phyloP scores from a whole-genome alignment of 306 rosid genomes.

The Fragaria iinumae region DNA sequence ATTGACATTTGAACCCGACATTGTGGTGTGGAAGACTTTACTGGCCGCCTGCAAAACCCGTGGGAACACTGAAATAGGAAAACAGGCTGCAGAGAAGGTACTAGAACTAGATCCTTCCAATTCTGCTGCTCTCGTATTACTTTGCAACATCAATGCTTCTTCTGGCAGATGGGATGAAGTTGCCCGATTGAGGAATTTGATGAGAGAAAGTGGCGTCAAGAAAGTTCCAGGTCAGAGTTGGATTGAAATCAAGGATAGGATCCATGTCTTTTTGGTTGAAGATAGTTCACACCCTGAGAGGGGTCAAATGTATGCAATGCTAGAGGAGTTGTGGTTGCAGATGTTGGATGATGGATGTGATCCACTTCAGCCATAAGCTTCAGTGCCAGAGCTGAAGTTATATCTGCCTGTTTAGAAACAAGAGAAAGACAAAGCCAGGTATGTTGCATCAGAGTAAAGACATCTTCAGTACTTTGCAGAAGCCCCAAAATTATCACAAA shows the following conservation, averaged over 20 bases:
- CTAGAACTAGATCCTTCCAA: slow-evolving; percentile 58
- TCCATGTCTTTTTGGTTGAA: slow-evolving; percentile 63
- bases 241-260: slow-evolving; percentile 54
- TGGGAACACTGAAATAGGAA: slow-evolving; percentile 62
- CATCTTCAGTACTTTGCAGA: no score
- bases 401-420: background rate
- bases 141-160: slow-evolving; percentile 62
- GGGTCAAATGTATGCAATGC: slow-evolving; percentile 43
- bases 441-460: no score
- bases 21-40: slow-evolving; percentile 70
- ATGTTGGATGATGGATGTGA: slow-evolving; percentile 56
- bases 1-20: slow-evolving; percentile 53
- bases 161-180: slow-evolving; percentile 62
- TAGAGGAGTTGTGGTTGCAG: slow-evolving; percentile 66
- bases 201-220: slow-evolving; percentile 53
- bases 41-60: slow-evolving; percentile 64
- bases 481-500: background rate
- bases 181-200: slow-evolving; percentile 51
- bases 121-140: slow-evolving; percentile 67
- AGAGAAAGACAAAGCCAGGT: no score
- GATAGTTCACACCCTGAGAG: slow-evolving; percentile 65
- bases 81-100: slow-evolving; percentile 63
- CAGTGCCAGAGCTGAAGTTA: slow-evolving; percentile 3
- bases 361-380: slow-evolving; percentile 37
- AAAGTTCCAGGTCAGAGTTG: slow-evolving; percentile 71